A percentile compares a stretch with the other conserved stretches of the same genome.
Conservation (phyloP, 2,329 filamentous ascomycete species). For the Clathrospora elynae region DNA sequence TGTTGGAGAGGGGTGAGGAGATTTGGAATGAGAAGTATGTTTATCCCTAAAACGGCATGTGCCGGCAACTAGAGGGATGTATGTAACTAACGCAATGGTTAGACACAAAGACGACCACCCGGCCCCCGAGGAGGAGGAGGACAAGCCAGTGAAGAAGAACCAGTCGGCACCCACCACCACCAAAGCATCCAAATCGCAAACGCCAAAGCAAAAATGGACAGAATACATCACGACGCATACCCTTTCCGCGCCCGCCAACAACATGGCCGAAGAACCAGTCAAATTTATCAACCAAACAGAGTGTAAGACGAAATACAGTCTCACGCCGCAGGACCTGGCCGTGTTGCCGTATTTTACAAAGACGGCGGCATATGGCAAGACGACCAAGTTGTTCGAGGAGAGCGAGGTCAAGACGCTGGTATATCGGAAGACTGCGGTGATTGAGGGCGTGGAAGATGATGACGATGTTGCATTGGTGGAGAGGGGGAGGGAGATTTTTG, state of each 20-base stretch:
- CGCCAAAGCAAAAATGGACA: slow-evolving; percentile 19
- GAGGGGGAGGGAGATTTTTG: slow-evolving; percentile 21
- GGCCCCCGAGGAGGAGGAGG: background rate
- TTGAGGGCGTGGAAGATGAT: slow-evolving; percentile 10
- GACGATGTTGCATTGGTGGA: slow-evolving; percentile 8
- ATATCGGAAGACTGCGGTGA: slow-evolving; percentile 17
- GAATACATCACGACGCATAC: slow-evolving; percentile 13
- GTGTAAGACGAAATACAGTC: slow-evolving; percentile 11
- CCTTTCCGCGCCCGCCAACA: background rate
- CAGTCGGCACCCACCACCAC: too few relatives aligned
- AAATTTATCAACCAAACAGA: slow-evolving; percentile 19
- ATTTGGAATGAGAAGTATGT: slow-evolving; percentile 17
- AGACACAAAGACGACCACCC: slow-evolving; percentile 3
- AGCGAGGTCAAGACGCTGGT: slow-evolving; percentile 9
- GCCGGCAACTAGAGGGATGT: too few relatives aligned
- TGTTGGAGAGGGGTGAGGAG: slow-evolving; percentile 8
- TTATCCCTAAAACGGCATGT: background rate
- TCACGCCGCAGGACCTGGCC: slow-evolving; percentile 15
- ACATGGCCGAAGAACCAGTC: slow-evolving; percentile 15
- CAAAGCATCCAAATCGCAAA: slow-evolving; percentile 7
- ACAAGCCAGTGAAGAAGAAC: background rate
- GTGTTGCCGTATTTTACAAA: slow-evolving; percentile 16
- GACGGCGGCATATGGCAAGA: slow-evolving; percentile 18
- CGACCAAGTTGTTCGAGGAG: slow-evolving; percentile 20
- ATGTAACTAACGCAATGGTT: background rate